Conservation (phyloP, 2,329 filamentous ascomycete species). For the Botrytis paeoniae region DNA sequence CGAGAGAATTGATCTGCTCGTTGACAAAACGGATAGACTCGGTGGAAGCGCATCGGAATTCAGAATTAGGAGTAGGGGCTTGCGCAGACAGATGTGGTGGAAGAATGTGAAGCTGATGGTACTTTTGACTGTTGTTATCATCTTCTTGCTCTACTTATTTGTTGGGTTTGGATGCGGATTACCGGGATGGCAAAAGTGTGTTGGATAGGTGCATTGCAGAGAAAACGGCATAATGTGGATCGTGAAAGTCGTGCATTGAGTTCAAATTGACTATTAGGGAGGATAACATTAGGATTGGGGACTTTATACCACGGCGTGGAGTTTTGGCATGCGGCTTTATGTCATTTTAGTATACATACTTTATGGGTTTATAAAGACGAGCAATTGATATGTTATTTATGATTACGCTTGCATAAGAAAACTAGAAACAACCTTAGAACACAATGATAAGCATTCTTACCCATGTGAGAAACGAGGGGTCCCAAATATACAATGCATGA, state of each 20-base stretch:
- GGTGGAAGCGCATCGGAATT: conserved; percentile 90
- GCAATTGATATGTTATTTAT: not conserved
- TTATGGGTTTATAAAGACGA: not conserved
- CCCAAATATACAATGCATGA: not conserved
- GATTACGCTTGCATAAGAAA: not conserved
- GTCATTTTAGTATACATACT: not conserved
- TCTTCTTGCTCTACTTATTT: conserved; percentile 69
- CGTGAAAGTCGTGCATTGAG: not conserved
- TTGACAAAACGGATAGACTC: conserved; percentile 93
- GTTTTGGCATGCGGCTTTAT: not conserved
- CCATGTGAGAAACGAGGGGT: not conserved
- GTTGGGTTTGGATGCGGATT: conserved; percentile 71
- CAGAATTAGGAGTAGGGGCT: conserved; percentile 75
- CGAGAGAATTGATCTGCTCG: conserved; percentile 87
- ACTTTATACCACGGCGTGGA: conserved; percentile 24
- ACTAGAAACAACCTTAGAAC: not conserved
- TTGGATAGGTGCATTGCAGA: conserved; percentile 25
- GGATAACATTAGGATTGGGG: conserved; percentile 1
- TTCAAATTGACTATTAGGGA: not conserved
- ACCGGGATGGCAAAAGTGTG: conserved; percentile 47
- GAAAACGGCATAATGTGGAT: not conserved
- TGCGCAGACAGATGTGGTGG: conserved; percentile 97
- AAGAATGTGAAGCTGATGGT: conserved; percentile 97
- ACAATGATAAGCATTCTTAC: not conserved
- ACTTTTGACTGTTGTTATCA: conserved; percentile 66